Evolutionary conservation across 176 grass and related monocot species (phyloP), one percentile per base, ranked within the genome.

Genomic region (Musa beccarii): DNA sequence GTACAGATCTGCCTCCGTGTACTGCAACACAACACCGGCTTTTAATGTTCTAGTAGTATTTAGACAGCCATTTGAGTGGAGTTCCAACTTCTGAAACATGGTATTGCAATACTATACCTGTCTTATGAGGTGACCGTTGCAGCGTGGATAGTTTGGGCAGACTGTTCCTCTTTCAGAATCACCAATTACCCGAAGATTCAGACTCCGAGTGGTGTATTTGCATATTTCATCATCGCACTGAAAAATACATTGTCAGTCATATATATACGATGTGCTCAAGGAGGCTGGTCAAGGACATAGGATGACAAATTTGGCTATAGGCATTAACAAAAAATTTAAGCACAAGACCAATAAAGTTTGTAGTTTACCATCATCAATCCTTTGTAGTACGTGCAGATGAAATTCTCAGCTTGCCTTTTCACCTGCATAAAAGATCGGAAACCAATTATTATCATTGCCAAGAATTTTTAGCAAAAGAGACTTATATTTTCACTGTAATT

Each of bases 351-450:
- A 59, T 49, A 51, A 43, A 81, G 72, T 83, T 2, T 64, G 51
- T 50, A 62, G 15, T 72, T 85, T 89, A 99, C 96, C 89, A 84
- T 85, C 83, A 89, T 84, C 75, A 89, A 66, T 72, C 90, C 85
- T 86, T 95, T 92, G 56, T 99, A 99, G 80, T 95, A 99, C 9
- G 78, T 76, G 49, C 61, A 87, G 61, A 92, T 92, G 74, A 95
- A 95, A 89, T 77, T 88, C 77, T 99, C 96, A 83, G 85, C 91
- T 75, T 92, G 96, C 59, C 96, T 92, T 87, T 99, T 99, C 59
- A 95, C 86, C 91, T 99, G 78, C 76, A 78, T 53, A 74, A 81
- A 34, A 22, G 67, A 25, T 73, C 34, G 81, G 51, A 71, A 20
- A 78, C 62, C 57, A 65, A 63, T 70, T 64, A 21, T 28, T 63